Percentiles rank a stretch among this genome's conserved stretches.
Evolutionary conservation across 345 rosid genomes (phyloP).

Genomic region (Rhodamnia argentea): DNA sequence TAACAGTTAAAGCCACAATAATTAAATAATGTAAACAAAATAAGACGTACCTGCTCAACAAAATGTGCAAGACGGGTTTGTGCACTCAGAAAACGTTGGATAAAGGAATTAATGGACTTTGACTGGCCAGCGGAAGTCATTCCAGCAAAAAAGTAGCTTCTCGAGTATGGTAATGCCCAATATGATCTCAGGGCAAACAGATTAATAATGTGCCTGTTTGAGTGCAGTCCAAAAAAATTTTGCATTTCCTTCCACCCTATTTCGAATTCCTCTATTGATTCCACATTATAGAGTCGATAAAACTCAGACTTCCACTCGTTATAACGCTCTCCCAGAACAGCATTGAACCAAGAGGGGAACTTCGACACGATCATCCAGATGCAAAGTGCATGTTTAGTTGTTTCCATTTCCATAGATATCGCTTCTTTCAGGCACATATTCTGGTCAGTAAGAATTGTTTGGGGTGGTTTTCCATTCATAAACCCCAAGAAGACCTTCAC

Average conservation of each 20-base stretch:
- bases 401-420: slow-evolving; percentile 73
- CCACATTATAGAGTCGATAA: slow-evolving; percentile 72
- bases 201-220: slow-evolving; percentile 74
- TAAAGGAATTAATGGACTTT: slow-evolving; percentile 78
- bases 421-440: slow-evolving; percentile 93
- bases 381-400: slow-evolving; percentile 84
- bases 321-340: slow-evolving; percentile 83
- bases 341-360: slow-evolving; percentile 95
- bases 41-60: slow-evolving; percentile 65
- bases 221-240: slow-evolving; percentile 64
- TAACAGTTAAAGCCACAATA: background rate
- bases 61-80: slow-evolving; percentile 88
- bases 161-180: slow-evolving; percentile 90
- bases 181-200: slow-evolving; percentile 52
- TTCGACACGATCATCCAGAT: slow-evolving; percentile 95
- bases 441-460: slow-evolving; percentile 84
- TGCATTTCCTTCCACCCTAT: slow-evolving; percentile 94
- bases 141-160: slow-evolving; percentile 84
- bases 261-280: slow-evolving; percentile 76
- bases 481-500: slow-evolving; percentile 64
- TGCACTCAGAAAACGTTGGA: slow-evolving; percentile 85
- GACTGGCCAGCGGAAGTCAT: slow-evolving; percentile 70
- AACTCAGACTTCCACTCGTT: slow-evolving; percentile 95
- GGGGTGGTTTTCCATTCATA: slow-evolving; percentile 92
- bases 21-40: slow-evolving; percentile 5